Evolutionary conservation across 2,329 filamentous ascomycete genomes (phyloP), one percentile per base, ranked within the genome.

Genomic region (Scorias spongiosa): DNA sequence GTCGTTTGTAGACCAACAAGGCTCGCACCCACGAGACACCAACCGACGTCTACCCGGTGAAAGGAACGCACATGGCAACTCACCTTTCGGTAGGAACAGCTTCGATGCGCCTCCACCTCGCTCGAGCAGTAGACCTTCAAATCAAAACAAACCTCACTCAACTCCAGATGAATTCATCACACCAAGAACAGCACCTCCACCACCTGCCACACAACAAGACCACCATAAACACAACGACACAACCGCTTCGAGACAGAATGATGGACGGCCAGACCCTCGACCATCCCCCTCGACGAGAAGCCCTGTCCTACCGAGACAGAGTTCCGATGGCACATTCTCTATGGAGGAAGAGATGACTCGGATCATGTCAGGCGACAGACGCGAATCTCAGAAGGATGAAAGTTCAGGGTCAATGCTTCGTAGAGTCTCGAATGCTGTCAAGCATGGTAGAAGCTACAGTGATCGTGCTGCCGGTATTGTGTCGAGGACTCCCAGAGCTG

Each of bases 281-380:
- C 48, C 53, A 10, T 59, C 57, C 8, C 54, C 54, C 17, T 52
- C 51, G 14, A 42, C 57, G 42, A 55, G 49, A 26, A 59, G 55
- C 42, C 51, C 57, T 43, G 54, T 54, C 41, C 51, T 67, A 41
- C 68, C 68, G 10, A 66, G 67, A 32, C 66, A 76, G 48, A 93
- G 82, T 62, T 74, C 76, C 38, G 85, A 84, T 42, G 85, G 80
- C 44, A 87, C 93, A 51, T 91, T 95, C 57, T 91, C 83, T 47
- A 79, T 94, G 80, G 89, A 96, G 51, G 88, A 95, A 62, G 91
- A 96, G 58, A 86, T 95, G 77, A 83, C 84, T 43, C 81, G 88
- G 45, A 89, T 95, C 46, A 70, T 94, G 47, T 82, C 79, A 36
- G 80, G 77, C 15, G 85, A 89, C 47, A 84, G 87, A 58, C 58